Evolutionary conservation across 176 grass and related monocot species (phyloP), one percentile per base, ranked within the genome.

Genomic region (Juncus inflexus): DNA sequence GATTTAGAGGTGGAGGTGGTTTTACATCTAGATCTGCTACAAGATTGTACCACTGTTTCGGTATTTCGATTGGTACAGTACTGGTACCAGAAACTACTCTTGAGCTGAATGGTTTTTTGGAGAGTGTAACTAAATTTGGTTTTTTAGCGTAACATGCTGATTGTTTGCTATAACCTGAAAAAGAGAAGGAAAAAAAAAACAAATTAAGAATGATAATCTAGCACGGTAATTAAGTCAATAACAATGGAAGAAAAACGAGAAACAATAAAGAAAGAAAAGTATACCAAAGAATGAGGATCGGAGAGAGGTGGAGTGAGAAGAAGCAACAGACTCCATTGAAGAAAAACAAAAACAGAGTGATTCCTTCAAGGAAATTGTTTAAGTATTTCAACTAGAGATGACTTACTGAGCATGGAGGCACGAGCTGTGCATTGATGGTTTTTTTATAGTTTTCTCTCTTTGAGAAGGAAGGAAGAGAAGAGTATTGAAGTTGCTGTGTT

Each of bases 41-140:
- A 64, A 97, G 66, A 62, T 97, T 97, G 69, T 97, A 91, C 92
- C 92, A 97, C 42, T 89, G 79, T n/a, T 86, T 91, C 5, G 92
- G 92, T 76, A 97, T 86, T 69, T 84, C 86, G 47, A 91, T 61
- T 12, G 50, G 69, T 52, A 15, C 62, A 60, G 66, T 73, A 15
- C 67, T 67, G 3, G n/a, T 28, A 40, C 37, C 64, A 14, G 66
- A 68, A 57, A 75, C 45, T 37, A 72, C 77, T 77, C 79, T 77
- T 3, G 51, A 40, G n/a, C 40, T 19, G 52, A 78, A 50, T 50
- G 52, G 55, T 63, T 70, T 59, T 57, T 41, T 55, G 15, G 9
- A 10, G 8, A 52, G 6, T 42, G 16, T 68, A 47, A 47, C 2
- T n/a, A 55, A 7, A 68, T 50, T 6, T 15, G 28, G 35, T 37